Base-by-base conservation (phyloP, 495 filamentous ascomycete species). In the Hypoxylon subgilvum region DNA sequence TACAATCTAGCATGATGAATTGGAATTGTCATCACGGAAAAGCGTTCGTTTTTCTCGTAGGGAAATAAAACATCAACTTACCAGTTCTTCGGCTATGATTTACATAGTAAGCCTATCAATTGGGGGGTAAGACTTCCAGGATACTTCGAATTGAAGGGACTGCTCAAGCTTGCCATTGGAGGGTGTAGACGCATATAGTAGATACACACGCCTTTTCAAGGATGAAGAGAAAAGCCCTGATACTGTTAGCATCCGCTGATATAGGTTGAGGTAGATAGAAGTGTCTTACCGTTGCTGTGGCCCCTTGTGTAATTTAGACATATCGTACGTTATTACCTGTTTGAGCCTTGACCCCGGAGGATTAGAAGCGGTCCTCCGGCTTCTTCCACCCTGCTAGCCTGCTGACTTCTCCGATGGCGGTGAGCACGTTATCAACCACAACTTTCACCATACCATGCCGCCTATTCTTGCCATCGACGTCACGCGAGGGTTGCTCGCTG, bases 401-500 rank as follows among this genome's bases (percentile, higher is more conserved):
- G 16, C 84, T 86, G 23, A 86, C 85, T 61, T 92, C 86, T 16
- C 82, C 83, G 23, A 92, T 82, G 78, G 83, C 90, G 13, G 88
- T 85, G 41, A 86, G 80, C 12, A 89, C 78, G 27, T 82, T 82
- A 69, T 94, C 91, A 30, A 98, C 89, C 54, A 92, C 75, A 7
- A 90, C 89, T 74, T 96, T 97, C 13, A 90, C 87, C 86, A 98
- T 88, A 2, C 92, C 92, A 57, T 91, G 87, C 42, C 85, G 86
- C 57, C 84, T 86, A 47, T 80, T 84, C 54, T 76, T 77, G 27
- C 75, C 77, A 23, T 77, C 74, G 21, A 67, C 68, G 7, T 71
- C 71, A 53, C 22, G 72, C 25, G 61, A 75, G 57, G 66, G 72
- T 56, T 63, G 76, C 59, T 75, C 82, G 45, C 67, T 80, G 30